Conservation (phyloP, 768 basidiomycete species). For the Phanerochaete carnosa region DNA sequence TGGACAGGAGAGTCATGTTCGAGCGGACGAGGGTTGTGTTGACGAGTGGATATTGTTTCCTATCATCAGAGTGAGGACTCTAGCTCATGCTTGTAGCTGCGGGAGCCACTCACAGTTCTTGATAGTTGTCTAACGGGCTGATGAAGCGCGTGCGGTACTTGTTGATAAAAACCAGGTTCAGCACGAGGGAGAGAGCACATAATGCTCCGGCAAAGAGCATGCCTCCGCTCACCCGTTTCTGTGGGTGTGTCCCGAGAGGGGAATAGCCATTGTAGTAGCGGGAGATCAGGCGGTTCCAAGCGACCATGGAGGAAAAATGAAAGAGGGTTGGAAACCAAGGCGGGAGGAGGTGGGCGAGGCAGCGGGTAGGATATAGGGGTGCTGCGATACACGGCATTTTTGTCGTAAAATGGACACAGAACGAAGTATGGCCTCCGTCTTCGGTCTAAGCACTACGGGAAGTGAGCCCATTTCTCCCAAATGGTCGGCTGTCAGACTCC, state of each 20-base stretch:
- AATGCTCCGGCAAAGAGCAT: not conserved
- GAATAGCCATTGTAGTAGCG: not conserved
- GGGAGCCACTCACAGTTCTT: not conserved
- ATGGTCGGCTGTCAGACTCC: too few species aligned
- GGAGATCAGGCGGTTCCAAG: not conserved
- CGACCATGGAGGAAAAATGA: not conserved
- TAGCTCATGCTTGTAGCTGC: not conserved
- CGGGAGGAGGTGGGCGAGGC: too few species aligned
- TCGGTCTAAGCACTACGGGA: too few species aligned
- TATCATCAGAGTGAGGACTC: not conserved
- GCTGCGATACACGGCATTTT: too few species aligned
- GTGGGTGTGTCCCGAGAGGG: not conserved
- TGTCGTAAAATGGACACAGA: too few species aligned
- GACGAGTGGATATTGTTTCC: not conserved
- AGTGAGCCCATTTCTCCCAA: too few species aligned
- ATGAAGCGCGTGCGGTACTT: not conserved
- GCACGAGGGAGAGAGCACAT: not conserved
- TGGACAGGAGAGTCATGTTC: not conserved
- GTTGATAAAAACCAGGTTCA: slow-evolving; percentile 1
- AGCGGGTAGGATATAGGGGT: too few species aligned
- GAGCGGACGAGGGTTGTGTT: not conserved
- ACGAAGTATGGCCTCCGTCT: too few species aligned
- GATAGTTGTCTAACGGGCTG: slow-evolving; percentile 1
- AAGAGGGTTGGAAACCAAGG: not conserved
- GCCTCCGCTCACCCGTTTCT: not conserved